Evolutionary conservation across 1,139 yeast species (phyloP).

Genomic region (Pichia sp.): DNA sequence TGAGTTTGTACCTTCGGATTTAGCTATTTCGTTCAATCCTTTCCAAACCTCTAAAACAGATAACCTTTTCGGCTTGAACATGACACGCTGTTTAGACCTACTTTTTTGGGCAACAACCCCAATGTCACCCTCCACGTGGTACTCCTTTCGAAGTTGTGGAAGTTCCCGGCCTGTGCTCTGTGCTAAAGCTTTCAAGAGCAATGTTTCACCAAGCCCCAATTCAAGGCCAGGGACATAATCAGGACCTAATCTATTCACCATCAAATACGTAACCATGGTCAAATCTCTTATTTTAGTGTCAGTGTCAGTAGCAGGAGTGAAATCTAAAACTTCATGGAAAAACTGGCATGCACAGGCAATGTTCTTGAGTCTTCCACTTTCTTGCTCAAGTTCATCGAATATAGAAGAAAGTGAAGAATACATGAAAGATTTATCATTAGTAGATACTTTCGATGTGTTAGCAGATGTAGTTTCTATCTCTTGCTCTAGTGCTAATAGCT

Average conservation of each 20-base stretch:
- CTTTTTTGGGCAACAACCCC: slow-evolving; percentile 87
- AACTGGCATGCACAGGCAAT: slow-evolving; percentile 69
- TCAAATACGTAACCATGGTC: slow-evolving; percentile 70
- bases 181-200: slow-evolving; percentile 80
- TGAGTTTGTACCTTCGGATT: slow-evolving; percentile 75
- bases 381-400: slow-evolving; percentile 72
- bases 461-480: not conserved
- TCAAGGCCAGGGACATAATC: slow-evolving; percentile 88
- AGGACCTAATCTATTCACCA: slow-evolving; percentile 87
- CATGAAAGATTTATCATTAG: slow-evolving; percentile 37
- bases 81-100: slow-evolving; percentile 79
- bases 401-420: slow-evolving; percentile 63
- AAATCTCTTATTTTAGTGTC: slow-evolving; percentile 47
- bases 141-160: slow-evolving; percentile 67
- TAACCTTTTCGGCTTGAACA: slow-evolving; percentile 86
- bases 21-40: slow-evolving; percentile 73
- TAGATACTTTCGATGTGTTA: not conserved
- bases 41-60: slow-evolving; percentile 70
- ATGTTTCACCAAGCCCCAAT: slow-evolving; percentile 85
- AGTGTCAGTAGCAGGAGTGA: slow-evolving; percentile 26
- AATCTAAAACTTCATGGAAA: slow-evolving; percentile 55
- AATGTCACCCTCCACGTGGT: slow-evolving; percentile 78
- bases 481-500: slow-evolving; percentile 18
- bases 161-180: slow-evolving; percentile 84
- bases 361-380: slow-evolving; percentile 78